Base-by-base conservation (phyloP, 352 stramenopile genomes). In the Phytophthora foliorum region DNA sequence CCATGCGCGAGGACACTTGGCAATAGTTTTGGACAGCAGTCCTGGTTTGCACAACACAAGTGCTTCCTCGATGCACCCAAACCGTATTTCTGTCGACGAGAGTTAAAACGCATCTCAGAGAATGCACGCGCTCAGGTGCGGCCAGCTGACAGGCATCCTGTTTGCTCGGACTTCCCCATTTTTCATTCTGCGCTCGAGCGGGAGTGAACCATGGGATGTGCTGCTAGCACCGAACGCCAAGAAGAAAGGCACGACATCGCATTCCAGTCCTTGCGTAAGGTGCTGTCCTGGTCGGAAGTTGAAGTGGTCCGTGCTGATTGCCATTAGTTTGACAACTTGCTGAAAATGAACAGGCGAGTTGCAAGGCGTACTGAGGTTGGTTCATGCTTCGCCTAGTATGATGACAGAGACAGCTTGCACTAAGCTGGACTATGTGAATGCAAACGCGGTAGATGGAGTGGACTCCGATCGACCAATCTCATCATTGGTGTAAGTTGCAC, bases 391-490 rank as follows among this genome's bases (percentile, higher is more conserved):
- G 29, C 19, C 17, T 27, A 21, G 7, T 19, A 10, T 24, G 29
- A 3, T 24, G 25, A 9, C 16, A 19, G 14, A 22, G 13, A 17
- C 4, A 48, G 14, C 6, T 13, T 32, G n/a, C 13, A 46, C 32
- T 51, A 29, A 69, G 19, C 10, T 3, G 48, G 32, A 49, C 17
- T 41, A 25, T 42, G 36, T 42, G 36, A 7, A 38, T 38, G 11
- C 7, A 14, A 38, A 38, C 29, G 17, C 25, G 29, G 32, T 55
- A 89, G 80, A 52, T 69, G 72, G 10, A 75, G 84, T 46, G 86
- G 84, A 11, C 69, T 94, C 13, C 77, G 88, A 46, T 91, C 84
- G 21, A 87, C 77, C 1, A 88, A 90, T 39, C 70, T 94, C 42
- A 90, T 95, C 52, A 57, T 93, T 22, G 85, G 78, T 0, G 83